Base-by-base conservation (phyloP, 768 basidiomycete genomes). In the Mycena floridula region DNA sequence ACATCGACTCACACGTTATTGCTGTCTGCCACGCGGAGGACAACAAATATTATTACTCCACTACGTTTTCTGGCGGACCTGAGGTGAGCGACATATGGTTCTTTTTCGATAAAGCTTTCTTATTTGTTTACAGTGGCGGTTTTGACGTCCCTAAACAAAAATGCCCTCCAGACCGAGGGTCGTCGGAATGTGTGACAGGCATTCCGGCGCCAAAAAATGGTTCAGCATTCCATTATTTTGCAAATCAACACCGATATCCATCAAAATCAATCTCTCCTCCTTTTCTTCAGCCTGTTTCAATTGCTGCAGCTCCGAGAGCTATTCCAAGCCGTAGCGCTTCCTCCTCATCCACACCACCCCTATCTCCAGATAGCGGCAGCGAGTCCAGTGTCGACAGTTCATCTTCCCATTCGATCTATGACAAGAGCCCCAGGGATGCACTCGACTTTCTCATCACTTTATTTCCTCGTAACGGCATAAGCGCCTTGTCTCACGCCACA, bases 131-230 rank as follows among this genome's bases (percentile, higher is more conserved):
- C 49, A 90, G 89, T 92, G 89, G 89, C 83, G 89, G 70, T 89
- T 92, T 92, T 92, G 89, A 92, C 89, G 74, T 71, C 75, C 87
- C 89, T 55, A 82, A 76, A 59, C 68, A 67, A 53, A 92, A 92
- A 92, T 92, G 89, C 89, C 89, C 89, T 88, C 89, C 88, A 56
- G 83, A 88, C 62, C 61, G 89, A 85, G 89, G 89, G 89, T 92
- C 89, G 88, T 82, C 80, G 74, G 81, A 77, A 77, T 83, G 87
- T 79, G 89, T 92, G 89, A 92, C 85, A 92, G 89, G 78, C 86
- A 76, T 81, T 72, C 76, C 77, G 82, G 78, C 87, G 89, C 70
- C 73, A 60, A 66, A n/a, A n/a, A n/a, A n/a, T n/a, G n/a, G 63
- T 50, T 65, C 71, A 56, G 70, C 76, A 69, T 54, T 66, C 70